These are phyloP conservation scores for Schizophyllum commune DNA, from an alignment of 1,284 basidiomycete species.

Conservation along the genomic window DNA sequence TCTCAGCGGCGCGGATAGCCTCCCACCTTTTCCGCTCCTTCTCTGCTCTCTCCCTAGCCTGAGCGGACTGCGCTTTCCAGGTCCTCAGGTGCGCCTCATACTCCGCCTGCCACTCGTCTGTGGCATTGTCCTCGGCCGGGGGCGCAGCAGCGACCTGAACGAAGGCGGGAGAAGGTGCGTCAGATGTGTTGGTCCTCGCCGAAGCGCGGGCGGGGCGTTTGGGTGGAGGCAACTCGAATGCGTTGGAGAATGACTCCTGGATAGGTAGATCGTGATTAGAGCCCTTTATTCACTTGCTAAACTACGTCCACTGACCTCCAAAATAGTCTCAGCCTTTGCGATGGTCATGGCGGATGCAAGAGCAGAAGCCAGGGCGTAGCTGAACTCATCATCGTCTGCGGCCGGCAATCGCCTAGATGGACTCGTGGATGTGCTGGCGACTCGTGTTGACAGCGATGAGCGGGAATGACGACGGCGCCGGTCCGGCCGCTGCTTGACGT, in stretches of 20 bases:
- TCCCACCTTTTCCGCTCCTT: constrained; percentile 67
- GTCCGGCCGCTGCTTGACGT: background rate
- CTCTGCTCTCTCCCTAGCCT: constrained; percentile 69
- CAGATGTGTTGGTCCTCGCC: background rate
- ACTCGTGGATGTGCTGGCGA: background rate
- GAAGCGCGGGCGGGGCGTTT: constrained; percentile 7
- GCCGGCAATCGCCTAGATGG: background rate
- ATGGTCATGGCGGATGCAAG: background rate
- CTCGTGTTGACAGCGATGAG: background rate
- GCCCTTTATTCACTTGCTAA: background rate
- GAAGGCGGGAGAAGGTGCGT: background rate
- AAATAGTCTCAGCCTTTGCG: background rate
- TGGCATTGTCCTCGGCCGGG: constrained; percentile 10
- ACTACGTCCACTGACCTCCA: background rate
- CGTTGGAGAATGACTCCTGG: constrained; percentile 10
- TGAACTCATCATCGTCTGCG: background rate
- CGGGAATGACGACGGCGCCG: background rate
- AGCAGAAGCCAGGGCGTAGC: background rate
- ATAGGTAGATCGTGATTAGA: background rate
- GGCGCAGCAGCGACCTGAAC: constrained; percentile 8
- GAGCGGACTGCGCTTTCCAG: constrained; percentile 72
- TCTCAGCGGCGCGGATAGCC: constrained; percentile 36
- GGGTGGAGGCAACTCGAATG: constrained; percentile 11
- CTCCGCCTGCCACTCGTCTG: constrained; percentile 35
- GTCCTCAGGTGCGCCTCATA: constrained; percentile 62